Evolutionary conservation across 2,329 filamentous ascomycete genomes (phyloP).

Genomic region (Neonectria hederae): DNA sequence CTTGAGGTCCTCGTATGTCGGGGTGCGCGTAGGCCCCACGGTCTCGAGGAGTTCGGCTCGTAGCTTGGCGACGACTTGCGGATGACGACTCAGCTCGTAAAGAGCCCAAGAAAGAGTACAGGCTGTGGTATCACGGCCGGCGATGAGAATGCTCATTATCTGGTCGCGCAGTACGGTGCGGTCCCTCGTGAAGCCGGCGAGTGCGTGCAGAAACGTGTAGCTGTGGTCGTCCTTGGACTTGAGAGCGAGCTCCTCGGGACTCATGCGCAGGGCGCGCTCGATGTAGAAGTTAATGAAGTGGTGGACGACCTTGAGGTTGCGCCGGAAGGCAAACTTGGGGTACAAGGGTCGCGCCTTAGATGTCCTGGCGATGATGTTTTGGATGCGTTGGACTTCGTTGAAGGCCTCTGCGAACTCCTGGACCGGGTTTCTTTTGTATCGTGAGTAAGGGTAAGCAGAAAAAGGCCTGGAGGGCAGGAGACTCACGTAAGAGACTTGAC

Average conservation of each 20-base stretch:
- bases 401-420: constrained; percentile 84
- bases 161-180: constrained; percentile 82
- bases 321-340: constrained; percentile 71
- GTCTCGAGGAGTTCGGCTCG: constrained; percentile 75
- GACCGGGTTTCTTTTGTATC: constrained; percentile 58
- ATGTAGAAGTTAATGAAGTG: constrained; percentile 82
- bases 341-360: constrained; percentile 71
- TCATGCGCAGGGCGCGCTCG: constrained; percentile 74
- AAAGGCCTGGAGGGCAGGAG: neutral
- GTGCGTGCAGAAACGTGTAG: constrained; percentile 88
- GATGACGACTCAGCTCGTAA: constrained; percentile 81
- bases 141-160: constrained; percentile 82
- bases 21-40: constrained; percentile 70
- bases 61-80: constrained; percentile 72
- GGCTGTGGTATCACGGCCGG: constrained; percentile 88
- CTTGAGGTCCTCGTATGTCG: constrained; percentile 85
- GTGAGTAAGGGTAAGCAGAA: neutral
- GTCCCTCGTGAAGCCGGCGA: constrained; percentile 82
- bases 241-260: constrained; percentile 74
- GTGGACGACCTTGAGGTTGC: constrained; percentile 74
- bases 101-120: constrained; percentile 82
- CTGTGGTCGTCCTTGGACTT: constrained; percentile 76
- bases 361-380: constrained; percentile 72
- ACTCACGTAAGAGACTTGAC: constrained; percentile 68
- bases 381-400: constrained; percentile 78